phyloP scores from a whole-genome alignment of 2,329 filamentous ascomycete genomes.

The Diplodia mutila region DNA sequence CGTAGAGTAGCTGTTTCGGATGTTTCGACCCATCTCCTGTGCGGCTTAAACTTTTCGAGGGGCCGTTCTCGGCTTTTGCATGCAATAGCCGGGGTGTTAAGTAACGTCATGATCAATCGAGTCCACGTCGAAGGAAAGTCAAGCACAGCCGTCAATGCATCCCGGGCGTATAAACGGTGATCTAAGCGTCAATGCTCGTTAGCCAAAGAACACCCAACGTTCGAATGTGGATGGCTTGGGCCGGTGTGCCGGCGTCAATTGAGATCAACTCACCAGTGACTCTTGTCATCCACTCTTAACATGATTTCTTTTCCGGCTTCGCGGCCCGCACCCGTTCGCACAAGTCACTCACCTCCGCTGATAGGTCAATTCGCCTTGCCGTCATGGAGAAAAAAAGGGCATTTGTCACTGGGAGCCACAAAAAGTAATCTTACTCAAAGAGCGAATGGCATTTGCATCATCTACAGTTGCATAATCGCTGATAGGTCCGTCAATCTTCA shows the following conservation, averaged over 20 bases:
- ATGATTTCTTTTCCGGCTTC: background rate
- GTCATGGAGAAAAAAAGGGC: background rate
- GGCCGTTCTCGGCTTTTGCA: background rate
- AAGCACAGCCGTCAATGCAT: background rate
- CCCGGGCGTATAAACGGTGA: background rate
- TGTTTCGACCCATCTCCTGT: background rate
- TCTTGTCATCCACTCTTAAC: too few species aligned
- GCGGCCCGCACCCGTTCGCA: too few species aligned
- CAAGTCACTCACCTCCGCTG: background rate
- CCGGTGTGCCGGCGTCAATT: too few species aligned
- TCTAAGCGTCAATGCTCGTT: background rate
- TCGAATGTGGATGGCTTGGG: background rate
- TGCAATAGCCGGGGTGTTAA: background rate
- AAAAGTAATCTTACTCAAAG: background rate
- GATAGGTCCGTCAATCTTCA: background rate
- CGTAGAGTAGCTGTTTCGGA: background rate
- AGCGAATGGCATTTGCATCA: conserved; percentile 1
- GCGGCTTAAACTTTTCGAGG: background rate
- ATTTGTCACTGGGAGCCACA: background rate
- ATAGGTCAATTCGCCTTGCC: background rate
- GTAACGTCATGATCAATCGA: background rate
- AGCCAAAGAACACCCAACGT: background rate
- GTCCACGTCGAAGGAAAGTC: background rate
- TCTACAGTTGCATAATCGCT: background rate
- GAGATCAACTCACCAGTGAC: background rate